These are phyloP conservation scores for Ophiorrhiza pumila DNA, from an alignment of 257 asterid genomes.

Conservation along the genomic window DNA sequence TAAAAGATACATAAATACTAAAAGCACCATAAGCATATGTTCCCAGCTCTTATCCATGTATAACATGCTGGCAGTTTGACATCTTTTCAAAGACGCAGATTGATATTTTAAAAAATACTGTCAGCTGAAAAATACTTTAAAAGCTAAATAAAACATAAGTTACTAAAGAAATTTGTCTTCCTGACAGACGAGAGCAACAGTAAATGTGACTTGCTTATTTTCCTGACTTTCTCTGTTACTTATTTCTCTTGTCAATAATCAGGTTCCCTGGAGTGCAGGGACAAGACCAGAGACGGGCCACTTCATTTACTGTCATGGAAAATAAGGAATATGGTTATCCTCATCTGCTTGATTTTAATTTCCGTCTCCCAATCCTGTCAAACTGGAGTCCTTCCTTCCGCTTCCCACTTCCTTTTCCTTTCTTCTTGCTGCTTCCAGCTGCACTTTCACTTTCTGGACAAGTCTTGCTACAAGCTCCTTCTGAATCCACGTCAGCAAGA, in stretches of 20 bases:
- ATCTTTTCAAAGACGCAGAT: too few species aligned
- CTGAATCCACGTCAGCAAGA: conserved; percentile 79
- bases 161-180: background rate
- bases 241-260: background rate
- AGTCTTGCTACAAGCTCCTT: conserved; percentile 36
- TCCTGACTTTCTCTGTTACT: background rate
- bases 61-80: too few species aligned
- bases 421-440: conserved; percentile 57
- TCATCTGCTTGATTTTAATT: background rate
- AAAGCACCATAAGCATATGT: background rate
- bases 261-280: background rate
- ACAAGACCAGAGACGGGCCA: background rate
- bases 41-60: too few species aligned
- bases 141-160: background rate
- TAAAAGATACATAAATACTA: background rate
- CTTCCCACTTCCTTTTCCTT: conserved; percentile 35
- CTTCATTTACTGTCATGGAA: background rate
- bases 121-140: background rate
- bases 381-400: conserved; percentile 7
- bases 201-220: background rate
- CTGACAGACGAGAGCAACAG: background rate
- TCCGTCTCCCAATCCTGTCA: conserved; percentile 8
- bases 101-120: too few species aligned
- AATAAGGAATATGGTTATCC: background rate
- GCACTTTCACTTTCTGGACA: conserved; percentile 34